Evolutionary conservation across 371 early-diverging fungal genomes (phyloP), one percentile per base, ranked within the genome.

Genomic region (Mortierella sp.): DNA sequence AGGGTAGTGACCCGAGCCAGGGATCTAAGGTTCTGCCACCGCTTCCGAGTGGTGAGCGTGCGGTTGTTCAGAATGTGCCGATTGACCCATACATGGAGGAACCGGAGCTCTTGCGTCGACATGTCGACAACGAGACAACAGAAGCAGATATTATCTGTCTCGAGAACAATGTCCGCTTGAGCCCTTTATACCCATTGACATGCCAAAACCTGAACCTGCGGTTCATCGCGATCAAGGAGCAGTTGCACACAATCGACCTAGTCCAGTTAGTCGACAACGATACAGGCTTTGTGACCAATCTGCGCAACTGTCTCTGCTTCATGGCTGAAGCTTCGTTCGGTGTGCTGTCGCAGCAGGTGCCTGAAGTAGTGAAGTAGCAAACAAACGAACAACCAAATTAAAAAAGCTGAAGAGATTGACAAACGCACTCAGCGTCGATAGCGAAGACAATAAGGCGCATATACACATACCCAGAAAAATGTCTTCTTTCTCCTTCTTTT

Each of bases 191-290:
- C 31, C 90, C 91, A 14, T 81, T 84, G 15, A 86, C 90, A 4
- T 91, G 91, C 37, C 91, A 92, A 78, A 84, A 86, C 17, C 81
- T 89, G 34, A 87, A 92, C 71, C 80, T 94, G 49, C 90, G 91
- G 55, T 94, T 92, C 62, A 90, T 94, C 70, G 91, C 92, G 8
- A 84, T 91, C 60, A 88, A 89, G 64, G 92, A 92, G 51, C 83
- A 86, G 50, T 61, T 91, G 52, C 90, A 93, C 60, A 80, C 86
- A 7, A 84, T 94, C 49, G 91, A 91, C 54, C 62, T 86, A 23
- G 82, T 91, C 8, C 89, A 90, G 50, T 64, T 91, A n/a, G 87
- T 90, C 3, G 91, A 91, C 64, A 83, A 83, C 53, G 91, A 91
- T 58, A 87, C 89, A 2, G 89, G 89, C 28, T 87, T 85, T 60